Evolutionary conservation across 495 filamentous ascomycete genomes (phyloP).

Genomic region (Penicillium pulvis): DNA sequence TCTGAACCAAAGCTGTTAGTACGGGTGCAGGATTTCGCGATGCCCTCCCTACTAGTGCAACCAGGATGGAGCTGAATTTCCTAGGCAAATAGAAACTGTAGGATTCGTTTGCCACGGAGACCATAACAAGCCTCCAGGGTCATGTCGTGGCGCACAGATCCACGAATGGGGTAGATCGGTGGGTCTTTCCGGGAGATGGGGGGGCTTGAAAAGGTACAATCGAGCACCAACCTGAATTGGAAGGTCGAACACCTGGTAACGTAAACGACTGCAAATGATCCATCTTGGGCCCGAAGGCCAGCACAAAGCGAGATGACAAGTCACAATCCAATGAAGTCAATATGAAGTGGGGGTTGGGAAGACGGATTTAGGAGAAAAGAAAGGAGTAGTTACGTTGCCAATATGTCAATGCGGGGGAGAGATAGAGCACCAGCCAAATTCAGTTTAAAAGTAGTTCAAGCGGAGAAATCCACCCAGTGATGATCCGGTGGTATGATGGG

Average conservation of each 20-base stretch:
- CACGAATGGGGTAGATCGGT: slow-evolving; percentile 4
- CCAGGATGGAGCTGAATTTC: not conserved
- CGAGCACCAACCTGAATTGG: slow-evolving; percentile 35
- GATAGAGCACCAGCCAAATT: slow-evolving; percentile 28
- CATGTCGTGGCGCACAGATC: slow-evolving; percentile 3
- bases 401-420: slow-evolving; percentile 5
- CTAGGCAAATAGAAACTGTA: not conserved
- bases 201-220: slow-evolving; percentile 1
- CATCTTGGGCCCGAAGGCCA: slow-evolving; percentile 33
- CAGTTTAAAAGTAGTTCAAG: slow-evolving; percentile 10
- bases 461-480: slow-evolving; percentile 6
- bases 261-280: slow-evolving; percentile 31
- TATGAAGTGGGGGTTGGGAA: slow-evolving; percentile 11
- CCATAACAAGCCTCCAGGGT: not conserved
- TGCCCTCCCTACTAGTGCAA: not conserved
- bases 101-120: not conserved
- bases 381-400: slow-evolving; percentile 30
- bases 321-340: slow-evolving; percentile 22
- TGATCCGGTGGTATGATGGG: slow-evolving; percentile 19
- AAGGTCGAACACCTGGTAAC: slow-evolving; percentile 22
- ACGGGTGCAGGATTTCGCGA: not conserved
- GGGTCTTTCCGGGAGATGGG: slow-evolving; percentile 1
- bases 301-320: slow-evolving; percentile 12
- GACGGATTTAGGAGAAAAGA: slow-evolving; percentile 25
- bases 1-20: slow-evolving; percentile 11